Evolutionary conservation across 345 rosid species (phyloP).

Genomic region (Viola odorata): DNA sequence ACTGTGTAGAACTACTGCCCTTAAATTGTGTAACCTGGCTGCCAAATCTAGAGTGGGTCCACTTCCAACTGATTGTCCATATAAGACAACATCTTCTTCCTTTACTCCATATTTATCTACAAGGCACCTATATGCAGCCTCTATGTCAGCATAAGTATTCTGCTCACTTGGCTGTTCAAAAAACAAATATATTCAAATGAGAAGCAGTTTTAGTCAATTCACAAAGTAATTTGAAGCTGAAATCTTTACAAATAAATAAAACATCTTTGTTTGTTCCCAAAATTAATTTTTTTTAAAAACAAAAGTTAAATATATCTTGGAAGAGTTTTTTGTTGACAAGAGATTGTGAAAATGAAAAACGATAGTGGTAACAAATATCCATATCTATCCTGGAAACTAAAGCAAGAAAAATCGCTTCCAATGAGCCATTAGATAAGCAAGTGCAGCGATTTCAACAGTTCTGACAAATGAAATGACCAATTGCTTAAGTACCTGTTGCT

Average conservation of each 20-base stretch:
- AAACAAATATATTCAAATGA: slow-evolving; percentile 2
- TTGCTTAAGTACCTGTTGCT: no score
- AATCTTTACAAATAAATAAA: not conserved
- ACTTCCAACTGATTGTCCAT: slow-evolving; percentile 93
- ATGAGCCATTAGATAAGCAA: no score
- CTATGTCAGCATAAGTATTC: slow-evolving; percentile 79
- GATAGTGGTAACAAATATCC: no score
- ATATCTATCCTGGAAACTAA: no score
- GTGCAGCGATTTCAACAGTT: no score
- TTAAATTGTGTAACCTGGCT: slow-evolving; percentile 51
- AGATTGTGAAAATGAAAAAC: no score
- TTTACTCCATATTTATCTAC: slow-evolving; percentile 66
- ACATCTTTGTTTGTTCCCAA: no score
- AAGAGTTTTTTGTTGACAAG: no score
- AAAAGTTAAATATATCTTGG: no score
- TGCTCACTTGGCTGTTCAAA: slow-evolving; percentile 76
- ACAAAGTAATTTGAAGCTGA: not conserved
- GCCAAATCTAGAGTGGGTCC: slow-evolving; percentile 93
- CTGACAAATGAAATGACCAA: no score
- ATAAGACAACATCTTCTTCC: slow-evolving; percentile 79
- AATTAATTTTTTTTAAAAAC: no score
- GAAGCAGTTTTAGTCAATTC: not conserved
- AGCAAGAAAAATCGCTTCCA: no score
- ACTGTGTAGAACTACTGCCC: slow-evolving; percentile 96
- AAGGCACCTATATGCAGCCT: slow-evolving; percentile 81